Percentiles rank a stretch among this genome's conserved stretches.
phyloP scores from a whole-genome alignment of 108 stramenopile species.

The Cyclotella sp. region DNA sequence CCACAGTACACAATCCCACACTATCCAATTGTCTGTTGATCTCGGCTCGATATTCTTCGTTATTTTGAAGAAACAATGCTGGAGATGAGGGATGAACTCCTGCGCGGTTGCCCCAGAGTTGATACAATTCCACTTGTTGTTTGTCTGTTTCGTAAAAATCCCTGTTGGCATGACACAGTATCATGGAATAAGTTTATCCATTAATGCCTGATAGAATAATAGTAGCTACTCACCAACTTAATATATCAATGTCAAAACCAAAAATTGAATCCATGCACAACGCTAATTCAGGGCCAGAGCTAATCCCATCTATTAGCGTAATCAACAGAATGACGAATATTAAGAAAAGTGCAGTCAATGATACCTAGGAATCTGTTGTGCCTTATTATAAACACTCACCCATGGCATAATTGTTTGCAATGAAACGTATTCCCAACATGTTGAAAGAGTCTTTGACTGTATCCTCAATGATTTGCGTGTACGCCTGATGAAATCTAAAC shows the following conservation, averaged over 20 bases:
- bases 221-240: constrained; percentile 14
- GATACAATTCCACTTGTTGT: constrained; percentile 13
- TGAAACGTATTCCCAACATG: constrained; percentile 8
- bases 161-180: not conserved
- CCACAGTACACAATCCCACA: constrained; percentile 5
- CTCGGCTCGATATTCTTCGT: not conserved
- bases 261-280: constrained; percentile 29
- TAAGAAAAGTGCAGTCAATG: not conserved
- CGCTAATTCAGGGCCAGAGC: constrained; percentile 25
- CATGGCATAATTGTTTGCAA: constrained; percentile 30
- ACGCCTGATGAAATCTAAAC: constrained; percentile 18
- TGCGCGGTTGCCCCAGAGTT: constrained; percentile 29
- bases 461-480: constrained; percentile 25
- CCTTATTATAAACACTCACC: not conserved
- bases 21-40: constrained; percentile 6
- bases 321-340: not conserved
- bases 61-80: not conserved
- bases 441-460: constrained; percentile 19
- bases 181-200: not conserved
- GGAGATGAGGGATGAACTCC: constrained; percentile 23
- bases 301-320: not conserved
- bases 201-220: no score
- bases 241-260: constrained; percentile 25
- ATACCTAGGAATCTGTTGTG: not conserved
- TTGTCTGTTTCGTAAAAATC: constrained; percentile 17